phyloP scores from a whole-genome alignment of 768 basidiomycete species.

The Trametopsis cervina region DNA sequence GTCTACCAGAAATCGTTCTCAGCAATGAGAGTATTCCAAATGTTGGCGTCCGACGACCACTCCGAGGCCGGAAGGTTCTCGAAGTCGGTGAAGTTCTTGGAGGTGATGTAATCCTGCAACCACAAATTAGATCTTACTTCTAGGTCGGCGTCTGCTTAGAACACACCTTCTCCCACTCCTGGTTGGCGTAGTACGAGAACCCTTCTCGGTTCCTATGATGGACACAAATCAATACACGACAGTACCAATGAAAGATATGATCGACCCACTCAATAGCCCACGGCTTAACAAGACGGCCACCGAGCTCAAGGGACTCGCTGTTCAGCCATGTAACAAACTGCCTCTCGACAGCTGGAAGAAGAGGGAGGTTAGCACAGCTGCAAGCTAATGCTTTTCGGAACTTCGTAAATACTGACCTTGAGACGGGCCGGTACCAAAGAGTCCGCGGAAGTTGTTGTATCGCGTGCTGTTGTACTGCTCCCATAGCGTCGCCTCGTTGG shows the following conservation, averaged over 20 bases:
- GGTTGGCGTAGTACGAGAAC: conserved; percentile 4
- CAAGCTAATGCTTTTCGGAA: too few species aligned
- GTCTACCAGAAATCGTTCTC: neutral
- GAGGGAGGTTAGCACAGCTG: neutral
- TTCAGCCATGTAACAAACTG: conserved; percentile 20
- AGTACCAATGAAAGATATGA: neutral
- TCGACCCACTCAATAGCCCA: conserved; percentile 16
- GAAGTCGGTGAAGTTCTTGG: neutral
- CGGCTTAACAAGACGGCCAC: conserved; percentile 20
- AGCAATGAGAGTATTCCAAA: neutral
- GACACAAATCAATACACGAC: neutral
- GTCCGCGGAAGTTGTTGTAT: neutral
- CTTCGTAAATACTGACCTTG: neutral
- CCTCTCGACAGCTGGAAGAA: conserved; percentile 11
- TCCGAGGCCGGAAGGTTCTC: neutral
- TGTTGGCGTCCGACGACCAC: neutral
- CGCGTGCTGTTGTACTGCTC: neutral
- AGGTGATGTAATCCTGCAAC: neutral
- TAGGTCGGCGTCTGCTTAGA: neutral
- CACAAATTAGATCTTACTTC: neutral
- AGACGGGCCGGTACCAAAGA: neutral
- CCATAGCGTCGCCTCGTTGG: neutral
- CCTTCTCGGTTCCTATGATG: conserved; percentile 6
- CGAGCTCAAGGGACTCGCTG: conserved; percentile 13
- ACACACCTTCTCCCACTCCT: conserved; percentile 3